These are phyloP conservation scores for Trichoderma simmonsii DNA, from an alignment of 2,329 filamentous ascomycete species.

Conservation along the genomic window DNA sequence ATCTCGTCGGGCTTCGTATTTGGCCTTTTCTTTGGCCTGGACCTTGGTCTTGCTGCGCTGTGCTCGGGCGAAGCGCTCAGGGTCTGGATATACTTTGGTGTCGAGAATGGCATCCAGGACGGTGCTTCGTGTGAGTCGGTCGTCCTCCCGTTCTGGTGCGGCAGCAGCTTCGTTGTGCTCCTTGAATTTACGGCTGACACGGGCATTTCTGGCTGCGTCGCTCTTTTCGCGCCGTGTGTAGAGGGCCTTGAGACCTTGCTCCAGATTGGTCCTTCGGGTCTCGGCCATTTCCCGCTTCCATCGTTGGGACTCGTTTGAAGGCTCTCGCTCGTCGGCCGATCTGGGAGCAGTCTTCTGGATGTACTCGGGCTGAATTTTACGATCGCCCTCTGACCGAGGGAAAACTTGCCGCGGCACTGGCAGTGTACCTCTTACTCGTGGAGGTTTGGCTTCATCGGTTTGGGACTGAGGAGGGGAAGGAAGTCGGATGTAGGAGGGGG, in stretches of 20 bases:
- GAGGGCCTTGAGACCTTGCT: constrained; percentile 66
- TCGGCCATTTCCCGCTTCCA: constrained; percentile 76
- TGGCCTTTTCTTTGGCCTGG: constrained; percentile 41
- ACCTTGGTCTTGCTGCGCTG: constrained; percentile 43
- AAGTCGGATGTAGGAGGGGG: constrained; percentile 80
- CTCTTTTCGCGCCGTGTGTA: constrained; percentile 59
- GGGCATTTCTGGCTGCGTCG: constrained; percentile 34
- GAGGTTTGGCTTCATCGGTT: constrained; percentile 49
- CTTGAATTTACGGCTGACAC: constrained; percentile 47
- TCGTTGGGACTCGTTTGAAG: constrained; percentile 39
- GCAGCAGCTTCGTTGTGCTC: constrained; percentile 48
- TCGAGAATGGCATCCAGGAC: constrained; percentile 51
- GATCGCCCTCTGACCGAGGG: constrained; percentile 49
- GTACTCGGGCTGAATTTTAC: constrained; percentile 62
- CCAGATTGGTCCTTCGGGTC: constrained; percentile 67
- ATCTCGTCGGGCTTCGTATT: constrained; percentile 61
- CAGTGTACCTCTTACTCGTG: constrained; percentile 69
- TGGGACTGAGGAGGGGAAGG: constrained; percentile 78
- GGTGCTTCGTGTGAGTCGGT: constrained; percentile 69
- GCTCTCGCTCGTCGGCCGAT: constrained; percentile 43
- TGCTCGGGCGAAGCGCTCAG: constrained; percentile 56
- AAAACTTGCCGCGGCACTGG: constrained; percentile 84
- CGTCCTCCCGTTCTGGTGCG: constrained; percentile 70
- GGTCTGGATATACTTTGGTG: constrained; percentile 57
- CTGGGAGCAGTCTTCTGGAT: constrained; percentile 56